Base-by-base conservation (phyloP, 352 stramenopile species). In the Phytophthora melonis region DNA sequence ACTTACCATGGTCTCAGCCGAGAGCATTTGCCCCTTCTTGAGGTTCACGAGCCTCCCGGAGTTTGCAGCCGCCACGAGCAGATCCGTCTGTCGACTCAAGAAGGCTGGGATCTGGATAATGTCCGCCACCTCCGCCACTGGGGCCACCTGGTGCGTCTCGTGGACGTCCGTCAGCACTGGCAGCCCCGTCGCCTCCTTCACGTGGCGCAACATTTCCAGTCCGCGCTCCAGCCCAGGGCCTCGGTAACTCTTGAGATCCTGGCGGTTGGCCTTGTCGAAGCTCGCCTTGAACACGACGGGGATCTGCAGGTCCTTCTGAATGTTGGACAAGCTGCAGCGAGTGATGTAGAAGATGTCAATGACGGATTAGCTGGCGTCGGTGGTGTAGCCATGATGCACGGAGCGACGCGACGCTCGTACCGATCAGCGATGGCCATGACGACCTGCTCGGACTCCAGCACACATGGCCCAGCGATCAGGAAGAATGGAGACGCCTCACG, bases 21-120 rank as follows among this genome's bases (percentile, higher is more conserved):
- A 93, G 3, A 93, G 84, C 86, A 97, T 95, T 63, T 97, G 91
- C 8, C 90, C 91, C 47, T 96, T 96, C 72, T 97, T 97, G 45
- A 97, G 79, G 71, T 97, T 95, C 61, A 97, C 88, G 9, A 96
- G 81, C 57, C 82, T 75, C 9, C 91, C 91, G 0, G 88, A 92
- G 23, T 75, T 73, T 13, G 90, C 90, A n/a, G 88, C 90, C 30
- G 83, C 87, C 19, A 95, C 85, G 4, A 97, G 70, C 30, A 97
- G 72, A 70, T 97, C 91, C 2, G 91, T 97, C 75, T 96, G 91
- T n/a, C 91, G 87, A 70, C 90, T 96, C 23, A 97, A 74, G 67
- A 97, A 97, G 54, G 90, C 91, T 27, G 90, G 91, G 66, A 97
- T 95, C 77, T 97, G 91, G 47, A 97, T 78, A 49, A 97, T 79